These are phyloP conservation scores for Tuber magnatum DNA, from an alignment of 495 filamentous ascomycete species.

Conservation along the genomic window DNA sequence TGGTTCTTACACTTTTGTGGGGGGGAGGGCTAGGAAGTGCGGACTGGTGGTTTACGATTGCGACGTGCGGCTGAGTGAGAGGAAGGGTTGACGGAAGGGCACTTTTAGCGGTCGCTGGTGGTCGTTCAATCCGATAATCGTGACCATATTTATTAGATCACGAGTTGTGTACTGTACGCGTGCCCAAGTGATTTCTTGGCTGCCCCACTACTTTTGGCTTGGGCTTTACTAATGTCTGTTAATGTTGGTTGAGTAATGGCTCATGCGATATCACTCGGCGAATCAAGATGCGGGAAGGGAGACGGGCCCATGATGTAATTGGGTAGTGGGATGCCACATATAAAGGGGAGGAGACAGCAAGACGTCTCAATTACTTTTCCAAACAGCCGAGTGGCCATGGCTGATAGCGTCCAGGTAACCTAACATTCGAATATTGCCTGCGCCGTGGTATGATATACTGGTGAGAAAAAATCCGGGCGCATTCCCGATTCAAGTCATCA, in stretches of 20 bases:
- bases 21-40: background rate
- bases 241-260: background rate
- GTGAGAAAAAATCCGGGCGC: background rate
- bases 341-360: background rate
- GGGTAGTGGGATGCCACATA: background rate
- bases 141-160: background rate
- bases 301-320: background rate
- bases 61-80: slow-evolving; percentile 2
- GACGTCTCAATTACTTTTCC: background rate
- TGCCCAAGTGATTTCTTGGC: background rate
- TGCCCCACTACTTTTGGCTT: background rate
- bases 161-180: background rate
- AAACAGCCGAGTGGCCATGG: background rate
- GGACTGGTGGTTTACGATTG: background rate
- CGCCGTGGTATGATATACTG: background rate
- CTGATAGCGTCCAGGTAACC: background rate
- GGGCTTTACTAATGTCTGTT: background rate
- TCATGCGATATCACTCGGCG: background rate
- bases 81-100: background rate
- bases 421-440: background rate
- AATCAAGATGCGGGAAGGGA: background rate
- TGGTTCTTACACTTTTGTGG: background rate
- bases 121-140: background rate
- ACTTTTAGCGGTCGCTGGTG: background rate
- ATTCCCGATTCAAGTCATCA: background rate